Percentiles rank a stretch among this genome's conserved stretches.
Evolutionary conservation across 73 alveolate genomes (phyloP).

Genomic region (Symbiodinium natans): DNA sequence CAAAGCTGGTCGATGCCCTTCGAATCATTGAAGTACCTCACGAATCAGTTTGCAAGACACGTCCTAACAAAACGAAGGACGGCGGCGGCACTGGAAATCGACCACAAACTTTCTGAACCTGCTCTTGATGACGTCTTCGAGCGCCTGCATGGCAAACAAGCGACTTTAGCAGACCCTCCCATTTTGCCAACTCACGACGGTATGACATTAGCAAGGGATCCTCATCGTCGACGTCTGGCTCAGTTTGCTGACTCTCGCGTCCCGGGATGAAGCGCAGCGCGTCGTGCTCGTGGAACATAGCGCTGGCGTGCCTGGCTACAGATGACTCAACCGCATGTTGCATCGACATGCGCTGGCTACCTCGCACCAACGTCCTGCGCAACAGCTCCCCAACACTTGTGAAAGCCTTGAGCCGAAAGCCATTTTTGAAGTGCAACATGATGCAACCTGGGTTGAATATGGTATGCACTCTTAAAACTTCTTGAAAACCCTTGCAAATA

Average conservation of each 20-base stretch:
- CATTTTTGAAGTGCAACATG: no score
- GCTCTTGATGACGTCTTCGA: slow-evolving; percentile 29
- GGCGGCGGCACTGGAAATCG: slow-evolving; percentile 75
- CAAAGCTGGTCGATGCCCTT: not conserved
- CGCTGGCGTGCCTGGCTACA: no score
- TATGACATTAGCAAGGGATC: not conserved
- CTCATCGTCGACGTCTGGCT: not conserved
- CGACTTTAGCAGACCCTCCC: no score
- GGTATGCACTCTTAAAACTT: no score
- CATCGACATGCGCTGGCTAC: no score
- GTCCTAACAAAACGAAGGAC: not conserved
- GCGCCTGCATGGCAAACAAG: not conserved
- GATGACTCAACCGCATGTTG: no score
- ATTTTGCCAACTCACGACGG: not conserved
- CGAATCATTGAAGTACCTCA: not conserved
- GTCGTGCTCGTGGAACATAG: not conserved
- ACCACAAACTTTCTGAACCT: slow-evolving; percentile 66
- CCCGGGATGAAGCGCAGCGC: slow-evolving; percentile 12
- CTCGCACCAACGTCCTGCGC: no score
- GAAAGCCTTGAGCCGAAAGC: no score
- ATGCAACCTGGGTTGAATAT: no score
- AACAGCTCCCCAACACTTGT: no score
- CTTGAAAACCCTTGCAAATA: no score
- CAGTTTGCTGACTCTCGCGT: not conserved
- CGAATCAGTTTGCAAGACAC: not conserved